Percentiles rank a stretch among this genome's conserved stretches.
Evolutionary conservation across 2,329 filamentous ascomycete genomes (phyloP).

Genomic region (Epichloe typhina): DNA sequence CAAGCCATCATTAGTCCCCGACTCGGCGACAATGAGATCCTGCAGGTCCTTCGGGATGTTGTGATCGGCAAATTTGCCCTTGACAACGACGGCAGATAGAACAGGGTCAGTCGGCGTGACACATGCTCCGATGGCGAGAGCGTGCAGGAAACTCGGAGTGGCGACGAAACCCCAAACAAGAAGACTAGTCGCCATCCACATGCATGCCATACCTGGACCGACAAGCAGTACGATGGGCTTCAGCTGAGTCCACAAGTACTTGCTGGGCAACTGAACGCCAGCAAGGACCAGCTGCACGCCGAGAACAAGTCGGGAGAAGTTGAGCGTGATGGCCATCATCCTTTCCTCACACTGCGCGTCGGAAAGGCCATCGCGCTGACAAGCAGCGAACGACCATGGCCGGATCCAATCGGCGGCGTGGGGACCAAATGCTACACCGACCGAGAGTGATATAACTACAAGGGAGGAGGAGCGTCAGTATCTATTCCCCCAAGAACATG

Average conservation of each 20-base stretch:
- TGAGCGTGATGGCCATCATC: constrained; percentile 61
- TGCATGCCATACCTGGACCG: constrained; percentile 70
- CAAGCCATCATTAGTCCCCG: constrained; percentile 77
- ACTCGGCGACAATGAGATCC: constrained; percentile 69
- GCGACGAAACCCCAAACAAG: constrained; percentile 68
- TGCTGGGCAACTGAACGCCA: constrained; percentile 74
- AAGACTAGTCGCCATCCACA: constrained; percentile 77
- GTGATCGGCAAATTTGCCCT: constrained; percentile 84
- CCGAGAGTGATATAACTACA: constrained; percentile 64
- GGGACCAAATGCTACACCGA: constrained; percentile 67
- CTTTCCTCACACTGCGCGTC: constrained; percentile 29
- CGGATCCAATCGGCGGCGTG: constrained; percentile 63
- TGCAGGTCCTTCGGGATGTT: constrained; percentile 75
- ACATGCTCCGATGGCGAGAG: constrained; percentile 68
- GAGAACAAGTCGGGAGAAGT: constrained; percentile 76
- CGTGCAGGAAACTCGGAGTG: constrained; percentile 58
- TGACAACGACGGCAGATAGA: constrained; percentile 78
- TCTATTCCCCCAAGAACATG: no score
- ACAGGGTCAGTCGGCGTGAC: constrained; percentile 90
- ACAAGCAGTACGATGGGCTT: constrained; percentile 60
- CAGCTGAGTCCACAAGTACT: constrained; percentile 70
- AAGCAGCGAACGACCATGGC: constrained; percentile 59
- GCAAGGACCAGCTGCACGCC: constrained; percentile 84
- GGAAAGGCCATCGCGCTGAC: constrained; percentile 10
- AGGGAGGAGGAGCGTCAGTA: not conserved